Percentiles rank a stretch among this genome's conserved stretches.
phyloP scores from a whole-genome alignment of 2,329 filamentous ascomycete species.

The Microcyclosporella mali region DNA sequence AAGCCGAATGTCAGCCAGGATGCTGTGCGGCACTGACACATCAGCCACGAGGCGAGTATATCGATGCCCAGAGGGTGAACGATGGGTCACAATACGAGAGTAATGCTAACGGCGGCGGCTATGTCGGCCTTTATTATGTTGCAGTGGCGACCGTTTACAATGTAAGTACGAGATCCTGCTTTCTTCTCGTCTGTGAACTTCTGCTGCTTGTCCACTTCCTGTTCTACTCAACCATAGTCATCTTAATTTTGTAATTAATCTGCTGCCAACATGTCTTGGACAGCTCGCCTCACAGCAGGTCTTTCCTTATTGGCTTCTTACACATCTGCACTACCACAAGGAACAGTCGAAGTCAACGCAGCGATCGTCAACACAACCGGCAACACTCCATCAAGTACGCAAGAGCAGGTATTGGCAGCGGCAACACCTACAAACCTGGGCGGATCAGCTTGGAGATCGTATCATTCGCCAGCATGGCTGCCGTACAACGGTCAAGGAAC shows the following conservation, averaged over 20 bases:
- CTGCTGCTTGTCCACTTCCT: no score
- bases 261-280: conserved; percentile 1
- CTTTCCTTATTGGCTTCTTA: conserved; percentile 1
- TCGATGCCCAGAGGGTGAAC: not conserved
- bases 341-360: conserved; percentile 2
- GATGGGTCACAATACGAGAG: no score
- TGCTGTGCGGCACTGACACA: no score
- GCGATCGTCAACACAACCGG: conserved; percentile 9
- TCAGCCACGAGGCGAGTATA: conserved; percentile 1
- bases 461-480: conserved; percentile 17
- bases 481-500: conserved; percentile 12
- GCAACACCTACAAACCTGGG: conserved; percentile 7
- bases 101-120: not conserved
- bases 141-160: no score
- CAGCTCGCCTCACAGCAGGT: not conserved
- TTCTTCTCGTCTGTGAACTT: no score
- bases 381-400: conserved; percentile 8
- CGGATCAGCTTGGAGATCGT: conserved; percentile 11
- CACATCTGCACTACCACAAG: not conserved
- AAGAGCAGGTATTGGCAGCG: not conserved
- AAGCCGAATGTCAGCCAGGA: not conserved
- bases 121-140: not conserved
- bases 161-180: no score
- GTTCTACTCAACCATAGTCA: no score
- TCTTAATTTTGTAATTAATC: not conserved